Percentiles rank a stretch among this genome's conserved stretches.
phyloP scores from a whole-genome alignment of 805 yeast genomes.

The Ogataea pilisensis region DNA sequence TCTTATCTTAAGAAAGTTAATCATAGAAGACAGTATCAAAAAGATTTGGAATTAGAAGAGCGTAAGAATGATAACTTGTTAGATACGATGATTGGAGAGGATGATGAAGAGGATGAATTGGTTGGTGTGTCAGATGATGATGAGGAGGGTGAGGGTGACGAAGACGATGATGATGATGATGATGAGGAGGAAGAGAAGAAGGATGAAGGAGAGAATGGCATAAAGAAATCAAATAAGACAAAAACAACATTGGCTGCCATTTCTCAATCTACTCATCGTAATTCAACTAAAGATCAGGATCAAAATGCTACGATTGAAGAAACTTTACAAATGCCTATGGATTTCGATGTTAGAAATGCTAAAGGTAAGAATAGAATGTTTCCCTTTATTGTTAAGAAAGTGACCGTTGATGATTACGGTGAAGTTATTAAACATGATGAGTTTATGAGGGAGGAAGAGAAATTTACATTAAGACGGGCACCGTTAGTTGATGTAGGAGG shows the following conservation, averaged over 20 bases:
- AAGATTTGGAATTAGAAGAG: constrained; percentile 30
- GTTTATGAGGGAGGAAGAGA: constrained; percentile 51
- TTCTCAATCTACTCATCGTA: constrained; percentile 12
- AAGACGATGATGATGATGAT: constrained; percentile 12
- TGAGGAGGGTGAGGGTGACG: constrained; percentile 21
- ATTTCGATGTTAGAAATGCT: constrained; percentile 49
- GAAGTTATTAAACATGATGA: constrained; percentile 63
- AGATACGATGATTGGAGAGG: constrained; percentile 30
- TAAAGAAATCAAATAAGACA: constrained; percentile 10
- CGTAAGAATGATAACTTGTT: constrained; percentile 29
- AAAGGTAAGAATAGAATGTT: constrained; percentile 62
- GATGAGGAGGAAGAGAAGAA: constrained; percentile 17
- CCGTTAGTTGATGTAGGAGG: constrained; percentile 12
- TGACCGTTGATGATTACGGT: constrained; percentile 85
- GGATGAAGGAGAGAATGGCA: constrained; percentile 33
- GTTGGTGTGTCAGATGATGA: constrained; percentile 27
- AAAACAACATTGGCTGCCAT: constrained; percentile 14
- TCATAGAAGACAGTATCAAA: constrained; percentile 39
- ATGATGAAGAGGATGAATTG: constrained; percentile 21
- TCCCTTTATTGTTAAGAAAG: constrained; percentile 59
- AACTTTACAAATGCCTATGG: constrained; percentile 44
- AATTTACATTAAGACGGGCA: constrained; percentile 29
- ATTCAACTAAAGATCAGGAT: constrained; percentile 18
- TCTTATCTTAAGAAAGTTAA: constrained; percentile 44
- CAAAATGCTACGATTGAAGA: constrained; percentile 31